Percentiles rank a stretch among this genome's conserved stretches.
These are phyloP conservation scores for Hebeloma cylindrosporum DNA, from an alignment of 768 basidiomycete species.

Conservation along the genomic window DNA sequence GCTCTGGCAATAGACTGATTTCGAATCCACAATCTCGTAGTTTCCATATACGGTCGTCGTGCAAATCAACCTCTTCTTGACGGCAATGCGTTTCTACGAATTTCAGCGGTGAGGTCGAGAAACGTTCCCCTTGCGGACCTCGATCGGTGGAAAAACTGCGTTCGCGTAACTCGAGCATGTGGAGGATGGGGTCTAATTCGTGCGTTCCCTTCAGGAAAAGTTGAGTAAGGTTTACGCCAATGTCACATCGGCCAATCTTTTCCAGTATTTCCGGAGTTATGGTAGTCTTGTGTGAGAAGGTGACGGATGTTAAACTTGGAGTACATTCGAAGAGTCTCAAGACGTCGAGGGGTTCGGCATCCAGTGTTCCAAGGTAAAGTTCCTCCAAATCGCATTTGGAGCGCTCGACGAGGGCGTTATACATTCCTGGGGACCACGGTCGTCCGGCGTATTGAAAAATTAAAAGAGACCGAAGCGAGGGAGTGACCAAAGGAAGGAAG, in stretches of 20 bases:
- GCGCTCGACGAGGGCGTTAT: conserved; percentile 11
- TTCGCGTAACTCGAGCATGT: conserved; percentile 13
- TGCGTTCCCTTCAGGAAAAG: conserved; percentile 14
- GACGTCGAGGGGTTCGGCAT: conserved; percentile 9
- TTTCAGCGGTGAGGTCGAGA: conserved; percentile 1
- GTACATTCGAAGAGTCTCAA: conserved; percentile 3
- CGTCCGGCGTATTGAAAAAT: conserved; percentile 15
- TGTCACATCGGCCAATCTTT: conserved; percentile 7
- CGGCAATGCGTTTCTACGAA: conserved; percentile 13
- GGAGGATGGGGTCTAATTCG: conserved; percentile 9
- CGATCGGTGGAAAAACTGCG: no score
- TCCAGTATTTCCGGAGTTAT: conserved; percentile 1
- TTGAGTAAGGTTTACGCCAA: conserved; percentile 7
- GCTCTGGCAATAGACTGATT: conserved; percentile 8
- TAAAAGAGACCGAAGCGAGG: conserved; percentile 12
- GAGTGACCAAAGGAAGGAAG: conserved; percentile 16
- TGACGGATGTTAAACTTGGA: conserved; percentile 9
- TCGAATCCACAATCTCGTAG: conserved; percentile 8
- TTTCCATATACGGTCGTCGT: neutral
- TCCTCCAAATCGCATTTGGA: conserved; percentile 14
- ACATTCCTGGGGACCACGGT: conserved; percentile 16
- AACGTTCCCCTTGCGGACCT: neutral
- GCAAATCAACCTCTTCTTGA: neutral
- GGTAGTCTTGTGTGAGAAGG: conserved; percentile 12
- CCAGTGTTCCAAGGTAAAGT: conserved; percentile 14